phyloP scores from a whole-genome alignment of 202 grass and related monocot species.

The Elaeis oleifera region DNA sequence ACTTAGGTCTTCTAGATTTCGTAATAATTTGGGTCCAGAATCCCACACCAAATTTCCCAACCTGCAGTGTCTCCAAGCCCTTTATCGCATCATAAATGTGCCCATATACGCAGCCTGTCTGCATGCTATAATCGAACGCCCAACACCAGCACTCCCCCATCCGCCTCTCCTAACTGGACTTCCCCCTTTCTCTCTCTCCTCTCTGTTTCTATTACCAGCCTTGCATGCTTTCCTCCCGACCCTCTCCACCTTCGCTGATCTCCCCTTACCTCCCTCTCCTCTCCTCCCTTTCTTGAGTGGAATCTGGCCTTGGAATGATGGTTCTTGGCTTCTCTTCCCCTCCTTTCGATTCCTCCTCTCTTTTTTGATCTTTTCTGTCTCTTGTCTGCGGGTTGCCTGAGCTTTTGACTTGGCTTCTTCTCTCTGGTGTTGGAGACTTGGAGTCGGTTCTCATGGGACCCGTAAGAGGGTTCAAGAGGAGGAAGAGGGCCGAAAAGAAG shows the following conservation, averaged over 20 bases:
- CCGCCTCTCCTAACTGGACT: background rate
- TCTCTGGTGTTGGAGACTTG: too few species aligned
- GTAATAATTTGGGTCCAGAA: too few species aligned
- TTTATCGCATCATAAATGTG: too few species aligned
- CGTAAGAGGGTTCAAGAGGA: constrained; percentile 14
- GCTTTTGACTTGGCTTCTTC: background rate
- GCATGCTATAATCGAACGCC: too few species aligned
- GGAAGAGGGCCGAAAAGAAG: constrained; percentile 11
- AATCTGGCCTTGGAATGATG: background rate
- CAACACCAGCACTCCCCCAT: background rate
- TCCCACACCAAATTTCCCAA: too few species aligned
- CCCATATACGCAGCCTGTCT: too few species aligned
- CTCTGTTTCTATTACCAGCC: background rate
- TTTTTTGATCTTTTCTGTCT: background rate
- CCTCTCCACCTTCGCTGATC: background rate
- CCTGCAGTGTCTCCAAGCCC: too few species aligned
- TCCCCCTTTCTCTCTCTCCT: background rate
- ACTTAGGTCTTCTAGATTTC: too few species aligned
- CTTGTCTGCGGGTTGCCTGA: background rate
- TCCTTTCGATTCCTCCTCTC: background rate
- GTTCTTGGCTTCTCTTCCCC: background rate
- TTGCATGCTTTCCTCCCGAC: background rate
- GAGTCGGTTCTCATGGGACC: constrained; percentile 2
- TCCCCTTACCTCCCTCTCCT: background rate
- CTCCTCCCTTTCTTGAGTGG: background rate